A percentile compares a stretch with the other conserved stretches of the same genome.
Evolutionary conservation across 805 yeast species (phyloP).

Genomic region (Pichia membranifaciens): DNA sequence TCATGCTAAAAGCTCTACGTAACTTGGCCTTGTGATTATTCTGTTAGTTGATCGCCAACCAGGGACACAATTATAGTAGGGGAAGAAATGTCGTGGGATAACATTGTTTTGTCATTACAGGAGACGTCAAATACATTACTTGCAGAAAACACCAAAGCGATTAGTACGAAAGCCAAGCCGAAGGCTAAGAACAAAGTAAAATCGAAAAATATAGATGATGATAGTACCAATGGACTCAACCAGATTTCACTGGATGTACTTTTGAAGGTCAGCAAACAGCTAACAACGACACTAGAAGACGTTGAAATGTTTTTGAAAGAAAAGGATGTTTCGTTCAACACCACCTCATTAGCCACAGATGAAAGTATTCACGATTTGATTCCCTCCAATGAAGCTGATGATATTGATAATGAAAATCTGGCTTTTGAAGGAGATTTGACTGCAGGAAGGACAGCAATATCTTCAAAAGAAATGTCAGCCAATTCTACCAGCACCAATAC

Average conservation of each 20-base stretch:
- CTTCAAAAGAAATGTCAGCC: not conserved
- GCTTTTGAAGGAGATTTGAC: not conserved
- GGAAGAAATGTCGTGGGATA: constrained; percentile 3
- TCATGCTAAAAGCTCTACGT: no score
- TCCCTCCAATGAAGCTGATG: not conserved
- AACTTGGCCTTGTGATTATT: no score
- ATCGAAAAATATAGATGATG: not conserved
- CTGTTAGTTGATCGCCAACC: no score
- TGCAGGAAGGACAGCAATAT: not conserved
- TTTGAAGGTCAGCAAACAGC: not conserved
- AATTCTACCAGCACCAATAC: not conserved
- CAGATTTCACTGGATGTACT: not conserved
- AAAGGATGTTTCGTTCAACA: not conserved
- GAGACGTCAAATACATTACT: not conserved
- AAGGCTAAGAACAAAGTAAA: not conserved
- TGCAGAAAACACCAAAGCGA: not conserved
- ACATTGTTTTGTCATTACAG: not conserved
- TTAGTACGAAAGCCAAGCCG: not conserved
- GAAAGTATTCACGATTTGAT: constrained; percentile 1
- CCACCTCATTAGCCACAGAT: not conserved
- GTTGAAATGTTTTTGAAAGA: not conserved
- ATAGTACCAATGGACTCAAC: not conserved
- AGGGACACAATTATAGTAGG: no score
- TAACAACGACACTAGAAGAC: not conserved
- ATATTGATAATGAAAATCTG: not conserved